phyloP scores from a whole-genome alignment of 768 basidiomycete genomes.

The Trametes sanguinea region DNA sequence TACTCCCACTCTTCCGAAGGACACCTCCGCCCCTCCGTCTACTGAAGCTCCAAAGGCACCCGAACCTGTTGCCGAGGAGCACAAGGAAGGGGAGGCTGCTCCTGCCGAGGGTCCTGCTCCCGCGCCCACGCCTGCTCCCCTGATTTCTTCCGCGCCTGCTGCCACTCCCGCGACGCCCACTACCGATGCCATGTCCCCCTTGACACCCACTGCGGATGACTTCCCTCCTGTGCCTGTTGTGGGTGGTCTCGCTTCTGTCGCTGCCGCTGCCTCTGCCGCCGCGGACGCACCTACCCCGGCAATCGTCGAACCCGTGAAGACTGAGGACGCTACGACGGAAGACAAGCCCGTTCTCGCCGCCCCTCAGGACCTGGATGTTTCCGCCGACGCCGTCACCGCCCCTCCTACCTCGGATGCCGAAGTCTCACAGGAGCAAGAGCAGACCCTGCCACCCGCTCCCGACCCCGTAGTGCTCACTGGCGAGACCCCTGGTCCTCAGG shows the following conservation, averaged over 20 bases:
- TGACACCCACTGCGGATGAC: constrained; percentile 18
- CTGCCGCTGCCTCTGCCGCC: constrained; percentile 19
- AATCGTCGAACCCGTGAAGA: constrained; percentile 18
- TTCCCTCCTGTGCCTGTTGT: constrained; percentile 26
- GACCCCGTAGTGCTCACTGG: constrained; percentile 33
- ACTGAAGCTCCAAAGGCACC: not conserved
- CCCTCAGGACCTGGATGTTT: constrained; percentile 16
- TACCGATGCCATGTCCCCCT: constrained; percentile 8
- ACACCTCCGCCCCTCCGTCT: not conserved
- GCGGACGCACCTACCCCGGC: constrained; percentile 4
- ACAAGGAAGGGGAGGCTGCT: constrained; percentile 18
- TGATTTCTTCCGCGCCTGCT: not conserved
- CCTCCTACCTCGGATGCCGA: not conserved
- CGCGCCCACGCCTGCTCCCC: not conserved
- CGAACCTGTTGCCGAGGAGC: not conserved
- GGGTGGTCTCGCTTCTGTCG: constrained; percentile 17
- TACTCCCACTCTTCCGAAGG: not conserved
- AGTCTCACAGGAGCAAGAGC: constrained; percentile 7
- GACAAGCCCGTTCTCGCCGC: constrained; percentile 19
- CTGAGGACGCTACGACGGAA: constrained; percentile 23
- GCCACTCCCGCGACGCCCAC: not conserved
- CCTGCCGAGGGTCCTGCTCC: constrained; percentile 5
- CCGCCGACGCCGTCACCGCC: constrained; percentile 14
- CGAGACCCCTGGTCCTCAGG: constrained; percentile 32
- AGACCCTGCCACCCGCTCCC: constrained; percentile 33